Base-by-base conservation (phyloP, 768 basidiomycete species). In the Tulasnella sp. region DNA sequence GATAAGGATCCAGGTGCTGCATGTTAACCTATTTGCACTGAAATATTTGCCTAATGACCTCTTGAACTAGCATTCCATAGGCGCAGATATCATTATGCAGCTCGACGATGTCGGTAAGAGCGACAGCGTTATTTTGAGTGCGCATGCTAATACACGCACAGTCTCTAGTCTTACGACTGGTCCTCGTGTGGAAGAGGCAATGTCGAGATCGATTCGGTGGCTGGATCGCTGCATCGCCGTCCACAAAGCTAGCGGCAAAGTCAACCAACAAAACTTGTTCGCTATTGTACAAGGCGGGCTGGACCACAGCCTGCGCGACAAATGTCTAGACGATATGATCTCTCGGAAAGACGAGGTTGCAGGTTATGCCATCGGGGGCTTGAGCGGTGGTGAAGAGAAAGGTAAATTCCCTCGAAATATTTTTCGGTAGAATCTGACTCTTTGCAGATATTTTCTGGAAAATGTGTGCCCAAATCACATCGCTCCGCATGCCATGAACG, bases 1-100 rank as follows among this genome's bases (percentile, higher is more conserved):
- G 81, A 95, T 96, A 57, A 29, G 73, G 2, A 81, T 81, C 29
- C 81, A 81, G 75, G 81, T 81, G 46, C 15, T 77, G 44, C 9
- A 77, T 0, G 10, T 18, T 18, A 13, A n/a, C 26, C 11, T 26
- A 20, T 15, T 44, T 5, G 0, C 44, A 1, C 3, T 10, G n/a
- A 32, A 10, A 5, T 16, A 10, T n/a, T 48, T 15, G 2, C 46
- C 39, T 3, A 71, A 70, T 23, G 7, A 18, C 20, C 18, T 37
- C 10, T 32, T 35, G 35, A 90, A 95, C 81, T 94, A 97, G 82
- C 95, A 97, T 82, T 87, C 91, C 10, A 95, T 97, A 61, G 94
- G 95, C 6, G 93, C 91, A 37, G 95, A 97, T 83, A 97, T 97
- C 79, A 94, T 97, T 79, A 96, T 97, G 95, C 95, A 94, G 83